Evolutionary conservation across 2,329 filamentous ascomycete species (phyloP), one percentile per base, ranked within the genome.

Genomic region (Anisogramma anomala): DNA sequence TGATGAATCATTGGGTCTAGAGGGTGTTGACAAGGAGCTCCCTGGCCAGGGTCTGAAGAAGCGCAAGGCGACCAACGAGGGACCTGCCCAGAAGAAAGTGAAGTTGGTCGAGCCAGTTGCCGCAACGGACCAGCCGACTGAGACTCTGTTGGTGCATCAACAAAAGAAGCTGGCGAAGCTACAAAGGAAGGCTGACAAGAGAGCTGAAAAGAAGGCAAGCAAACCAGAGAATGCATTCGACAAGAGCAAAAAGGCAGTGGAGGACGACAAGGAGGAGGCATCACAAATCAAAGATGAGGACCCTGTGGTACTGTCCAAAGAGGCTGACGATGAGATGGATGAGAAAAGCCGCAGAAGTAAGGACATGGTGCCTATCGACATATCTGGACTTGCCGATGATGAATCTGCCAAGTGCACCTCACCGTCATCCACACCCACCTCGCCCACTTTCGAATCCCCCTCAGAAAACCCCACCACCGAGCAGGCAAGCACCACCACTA

Each of bases 1-100:
- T 17, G 61, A 62, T 19, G 65, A 61, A 26, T 63, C 62, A 11
- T 61, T 58, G 46, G 59, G 62, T 26, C 49, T 74, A 4, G 63
- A 69, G 0, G 75, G 73, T 9, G 65, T 79, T 33, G 71, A 75
- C 46, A 63, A 63, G 41, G 77, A 82, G 58, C 65, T 68, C 49
- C 82, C 82, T 2, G 67, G 71, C 32, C 72, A 86, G 56, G 80
- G 79, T 2, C 55, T 84, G 48, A 81, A 66, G 55, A 65, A 63
- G 54, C 58, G 55, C 39, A 60, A 61, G 42, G 52, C 54, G 30
- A 51, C 59, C 22, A 52, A 54, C 22, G 51, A 63, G 33, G 56
- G 65, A 42, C 51, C 63, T 28, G 67, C 72, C 53, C 73, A 72
- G 51, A 74, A 79, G 54, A 82, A 80, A 59, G 65, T 67, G 47